Conservation (phyloP, 306 rosid genomes). For the Acacia confusa region DNA sequence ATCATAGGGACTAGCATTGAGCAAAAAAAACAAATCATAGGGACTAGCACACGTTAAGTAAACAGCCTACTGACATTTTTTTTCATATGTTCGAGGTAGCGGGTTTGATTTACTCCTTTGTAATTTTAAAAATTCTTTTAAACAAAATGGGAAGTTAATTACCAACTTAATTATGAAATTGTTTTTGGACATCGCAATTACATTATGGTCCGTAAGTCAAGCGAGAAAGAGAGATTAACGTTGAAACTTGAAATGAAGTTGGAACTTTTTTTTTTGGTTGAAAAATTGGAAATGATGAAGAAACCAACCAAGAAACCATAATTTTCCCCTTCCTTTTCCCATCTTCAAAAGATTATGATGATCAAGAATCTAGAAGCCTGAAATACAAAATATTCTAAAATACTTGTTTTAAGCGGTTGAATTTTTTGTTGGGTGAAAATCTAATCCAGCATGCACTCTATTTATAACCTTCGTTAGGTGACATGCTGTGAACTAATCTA, state of each 20-base stretch:
- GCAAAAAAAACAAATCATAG: too few species aligned
- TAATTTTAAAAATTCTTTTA: neutral
- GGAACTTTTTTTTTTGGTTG: too few species aligned
- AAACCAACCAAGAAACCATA: neutral
- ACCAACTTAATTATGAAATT: neutral
- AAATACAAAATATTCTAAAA: neutral
- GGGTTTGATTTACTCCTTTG: neutral
- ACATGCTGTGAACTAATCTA: neutral
- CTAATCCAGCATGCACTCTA: neutral
- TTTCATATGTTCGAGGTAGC: too few species aligned
- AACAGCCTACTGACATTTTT: too few species aligned
- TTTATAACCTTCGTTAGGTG: neutral
- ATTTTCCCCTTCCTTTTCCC: conserved; percentile 18
- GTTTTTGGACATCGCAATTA: neutral
- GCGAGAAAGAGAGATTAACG: neutral
- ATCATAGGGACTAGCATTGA: too few species aligned
- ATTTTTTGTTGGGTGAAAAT: neutral
- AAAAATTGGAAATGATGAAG: neutral
- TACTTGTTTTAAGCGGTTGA: neutral
- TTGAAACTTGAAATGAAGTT: neutral
- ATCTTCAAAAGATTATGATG: conserved; percentile 35
- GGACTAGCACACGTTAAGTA: neutral
- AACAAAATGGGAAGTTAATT: neutral
- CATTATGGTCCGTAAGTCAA: conserved; percentile 20
- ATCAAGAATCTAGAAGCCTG: neutral